Percentiles rank a stretch among this genome's conserved stretches.
Evolutionary conservation across 2,329 filamentous ascomycete genomes (phyloP).

Genomic region (Paracamarosporium sp.): DNA sequence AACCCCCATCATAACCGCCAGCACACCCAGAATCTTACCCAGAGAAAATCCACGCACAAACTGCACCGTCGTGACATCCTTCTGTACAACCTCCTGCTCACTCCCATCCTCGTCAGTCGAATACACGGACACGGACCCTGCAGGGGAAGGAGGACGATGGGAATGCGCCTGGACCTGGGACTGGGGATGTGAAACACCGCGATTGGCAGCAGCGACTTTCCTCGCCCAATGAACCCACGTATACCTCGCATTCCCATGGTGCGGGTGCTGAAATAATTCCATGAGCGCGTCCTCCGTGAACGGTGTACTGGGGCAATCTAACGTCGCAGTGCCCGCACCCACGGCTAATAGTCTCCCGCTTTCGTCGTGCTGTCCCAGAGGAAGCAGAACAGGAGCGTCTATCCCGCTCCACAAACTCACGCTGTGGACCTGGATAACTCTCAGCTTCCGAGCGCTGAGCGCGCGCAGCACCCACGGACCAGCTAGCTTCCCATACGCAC

Average conservation of each 20-base stretch:
- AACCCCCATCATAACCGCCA: constrained; percentile 21
- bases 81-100: constrained; percentile 4
- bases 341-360: constrained; percentile 19
- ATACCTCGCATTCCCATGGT: constrained; percentile 43
- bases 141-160: too few species aligned
- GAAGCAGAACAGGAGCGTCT: too few species aligned
- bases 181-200: not conserved
- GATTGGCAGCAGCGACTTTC: constrained; percentile 30
- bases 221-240: constrained; percentile 55
- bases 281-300: constrained; percentile 51
- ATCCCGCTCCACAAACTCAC: constrained; percentile 26
- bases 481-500: constrained; percentile 23
- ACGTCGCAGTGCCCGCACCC: constrained; percentile 14
- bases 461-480: constrained; percentile 26
- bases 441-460: constrained; percentile 29
- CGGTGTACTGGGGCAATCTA: constrained; percentile 10
- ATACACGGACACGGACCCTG: too few species aligned
- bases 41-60: constrained; percentile 30
- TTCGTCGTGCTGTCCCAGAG: not conserved
- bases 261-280: constrained; percentile 41
- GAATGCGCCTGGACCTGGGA: not conserved
- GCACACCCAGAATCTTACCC: constrained; percentile 18
- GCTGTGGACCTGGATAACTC: constrained; percentile 24
- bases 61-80: constrained; percentile 29
- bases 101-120: too few species aligned